phyloP scores from a whole-genome alignment of 768 basidiomycete genomes.

The Mycena metata region DNA sequence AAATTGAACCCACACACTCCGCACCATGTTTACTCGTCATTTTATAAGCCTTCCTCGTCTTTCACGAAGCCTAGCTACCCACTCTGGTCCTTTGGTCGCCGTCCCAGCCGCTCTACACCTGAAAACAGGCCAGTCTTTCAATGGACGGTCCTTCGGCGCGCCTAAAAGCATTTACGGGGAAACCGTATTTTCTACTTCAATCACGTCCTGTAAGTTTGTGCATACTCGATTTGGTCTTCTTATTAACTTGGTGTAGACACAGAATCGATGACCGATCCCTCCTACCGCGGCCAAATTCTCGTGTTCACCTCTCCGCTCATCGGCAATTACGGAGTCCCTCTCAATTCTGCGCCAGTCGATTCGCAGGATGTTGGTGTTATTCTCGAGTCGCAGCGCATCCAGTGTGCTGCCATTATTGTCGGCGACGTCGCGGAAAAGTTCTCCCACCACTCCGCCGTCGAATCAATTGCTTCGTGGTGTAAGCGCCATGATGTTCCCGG shows the following conservation, averaged over 20 bases:
- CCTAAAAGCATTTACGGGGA: slow-evolving; percentile 92
- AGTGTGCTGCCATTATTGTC: slow-evolving; percentile 94
- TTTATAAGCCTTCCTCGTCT: slow-evolving; percentile 64
- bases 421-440: slow-evolving; percentile 95
- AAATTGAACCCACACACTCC: slow-evolving; percentile 47
- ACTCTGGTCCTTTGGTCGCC: slow-evolving; percentile 61
- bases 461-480: slow-evolving; percentile 95
- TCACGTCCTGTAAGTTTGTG: slow-evolving; percentile 88
- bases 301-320: slow-evolving; percentile 99
- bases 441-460: slow-evolving; percentile 94
- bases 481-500: slow-evolving; percentile 90
- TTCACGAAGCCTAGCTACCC: slow-evolving; percentile 76
- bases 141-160: slow-evolving; percentile 91
- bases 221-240: background rate
- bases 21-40: slow-evolving; percentile 70
- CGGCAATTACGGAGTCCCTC: slow-evolving; percentile 97
- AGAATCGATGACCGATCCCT: slow-evolving; percentile 99
- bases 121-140: slow-evolving; percentile 94
- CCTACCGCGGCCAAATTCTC: slow-evolving; percentile 97
- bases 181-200: slow-evolving; percentile 98
- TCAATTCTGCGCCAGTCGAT: slow-evolving; percentile 80
- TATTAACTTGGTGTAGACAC: slow-evolving; percentile 72
- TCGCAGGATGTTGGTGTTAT: slow-evolving; percentile 86
- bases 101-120: slow-evolving; percentile 91
- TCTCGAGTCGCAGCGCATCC: slow-evolving; percentile 90